These are phyloP conservation scores for Agaricus sinodeliciosus DNA, from an alignment of 768 basidiomycete genomes.

Conservation along the genomic window DNA sequence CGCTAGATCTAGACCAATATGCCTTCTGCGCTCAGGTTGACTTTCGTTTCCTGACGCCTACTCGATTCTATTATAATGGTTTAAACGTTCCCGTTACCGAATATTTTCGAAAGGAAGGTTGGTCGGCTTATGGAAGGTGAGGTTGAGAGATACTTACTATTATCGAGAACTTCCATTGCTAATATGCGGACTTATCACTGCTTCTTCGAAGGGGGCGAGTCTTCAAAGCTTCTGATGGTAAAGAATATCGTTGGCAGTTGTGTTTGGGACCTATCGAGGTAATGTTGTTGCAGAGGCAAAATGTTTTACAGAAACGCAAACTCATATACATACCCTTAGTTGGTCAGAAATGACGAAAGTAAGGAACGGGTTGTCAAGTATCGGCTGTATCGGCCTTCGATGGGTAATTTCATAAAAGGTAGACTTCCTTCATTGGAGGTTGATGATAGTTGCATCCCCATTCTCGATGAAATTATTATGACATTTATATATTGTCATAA, in stretches of 20 bases:
- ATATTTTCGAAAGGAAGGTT: conserved; percentile 17
- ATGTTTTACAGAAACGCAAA: too few species aligned
- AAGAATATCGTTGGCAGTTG: conserved; percentile 27
- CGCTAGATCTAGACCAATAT: neutral
- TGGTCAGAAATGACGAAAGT: conserved; percentile 15
- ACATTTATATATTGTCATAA: conserved; percentile 27
- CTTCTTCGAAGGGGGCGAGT: conserved; percentile 2
- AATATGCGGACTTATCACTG: neutral
- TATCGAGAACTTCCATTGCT: too few species aligned
- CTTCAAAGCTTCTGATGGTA: conserved; percentile 15
- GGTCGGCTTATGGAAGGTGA: conserved; percentile 13
- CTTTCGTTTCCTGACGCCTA: conserved; percentile 9
- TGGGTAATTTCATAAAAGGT: conserved; percentile 5
- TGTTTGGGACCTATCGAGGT: conserved; percentile 15
- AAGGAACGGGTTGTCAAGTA: conserved; percentile 15
- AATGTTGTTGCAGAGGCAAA: neutral
- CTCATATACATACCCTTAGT: conserved; percentile 3
- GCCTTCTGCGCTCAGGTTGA: conserved; percentile 12
- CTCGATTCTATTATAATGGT: conserved; percentile 9
- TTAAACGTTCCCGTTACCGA: neutral
- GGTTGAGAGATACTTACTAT: conserved; percentile 9
- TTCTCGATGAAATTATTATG: conserved; percentile 23
- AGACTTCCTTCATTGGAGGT: conserved; percentile 21
- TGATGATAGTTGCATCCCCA: conserved; percentile 17
- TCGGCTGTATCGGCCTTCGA: conserved; percentile 7